These are phyloP conservation scores for Penicillium sp. DNA, from an alignment of 2,329 filamentous ascomycete species.

Conservation along the genomic window DNA sequence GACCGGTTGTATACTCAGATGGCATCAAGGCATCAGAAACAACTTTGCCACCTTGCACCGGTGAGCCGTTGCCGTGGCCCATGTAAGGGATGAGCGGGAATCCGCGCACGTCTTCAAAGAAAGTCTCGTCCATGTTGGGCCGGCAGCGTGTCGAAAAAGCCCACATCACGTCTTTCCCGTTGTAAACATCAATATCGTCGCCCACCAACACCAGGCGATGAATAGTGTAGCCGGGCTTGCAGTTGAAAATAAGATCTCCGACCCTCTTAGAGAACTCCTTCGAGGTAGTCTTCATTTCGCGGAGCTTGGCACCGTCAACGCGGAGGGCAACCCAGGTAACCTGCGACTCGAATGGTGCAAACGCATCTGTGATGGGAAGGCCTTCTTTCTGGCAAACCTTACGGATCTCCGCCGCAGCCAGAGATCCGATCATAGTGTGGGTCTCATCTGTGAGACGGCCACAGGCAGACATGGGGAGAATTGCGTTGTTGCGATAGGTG, in stretches of 20 bases:
- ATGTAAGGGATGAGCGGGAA: slow-evolving; percentile 56
- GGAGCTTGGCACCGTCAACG: slow-evolving; percentile 61
- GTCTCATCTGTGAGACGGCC: slow-evolving; percentile 54
- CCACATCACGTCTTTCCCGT: slow-evolving; percentile 54
- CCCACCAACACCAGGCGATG: slow-evolving; percentile 53
- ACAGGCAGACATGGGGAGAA: slow-evolving; percentile 51
- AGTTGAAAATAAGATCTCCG: slow-evolving; percentile 47
- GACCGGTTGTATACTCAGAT: slow-evolving; percentile 46
- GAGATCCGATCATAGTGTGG: slow-evolving; percentile 47
- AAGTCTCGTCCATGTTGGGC: slow-evolving; percentile 48
- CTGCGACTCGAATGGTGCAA: slow-evolving; percentile 52
- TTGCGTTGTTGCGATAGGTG: slow-evolving; percentile 54
- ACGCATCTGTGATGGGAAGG: slow-evolving; percentile 52
- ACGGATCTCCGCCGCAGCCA: slow-evolving; percentile 51
- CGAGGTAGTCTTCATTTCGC: slow-evolving; percentile 56
- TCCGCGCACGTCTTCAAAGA: slow-evolving; percentile 50
- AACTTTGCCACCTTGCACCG: slow-evolving; percentile 49
- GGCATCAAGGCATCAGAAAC: slow-evolving; percentile 52
- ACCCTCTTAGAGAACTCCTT: slow-evolving; percentile 45
- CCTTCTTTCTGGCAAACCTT: slow-evolving; percentile 39
- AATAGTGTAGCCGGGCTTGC: slow-evolving; percentile 50
- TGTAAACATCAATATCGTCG: slow-evolving; percentile 55
- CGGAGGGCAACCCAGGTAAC: slow-evolving; percentile 58
- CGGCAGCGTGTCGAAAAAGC: slow-evolving; percentile 55
- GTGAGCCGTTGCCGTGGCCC: slow-evolving; percentile 44